Percentiles rank a stretch among this genome's conserved stretches.
These are phyloP conservation scores for Suillus paluster DNA, from an alignment of 768 basidiomycete species.

Conservation along the genomic window DNA sequence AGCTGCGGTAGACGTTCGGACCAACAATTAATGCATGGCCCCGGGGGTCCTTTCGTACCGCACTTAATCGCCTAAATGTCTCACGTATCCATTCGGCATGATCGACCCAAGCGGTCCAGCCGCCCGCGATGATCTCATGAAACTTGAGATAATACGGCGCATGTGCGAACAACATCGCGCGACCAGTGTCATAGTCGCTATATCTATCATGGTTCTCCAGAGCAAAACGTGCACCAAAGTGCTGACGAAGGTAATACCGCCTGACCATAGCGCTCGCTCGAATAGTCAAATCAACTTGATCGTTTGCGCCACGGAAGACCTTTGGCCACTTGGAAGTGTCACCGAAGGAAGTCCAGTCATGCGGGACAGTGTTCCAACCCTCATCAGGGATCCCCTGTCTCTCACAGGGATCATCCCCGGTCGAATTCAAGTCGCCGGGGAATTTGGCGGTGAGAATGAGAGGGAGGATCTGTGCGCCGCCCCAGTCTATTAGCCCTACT, in stretches of 20 bases:
- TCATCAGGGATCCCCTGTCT: not conserved
- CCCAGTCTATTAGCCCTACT: conserved; percentile 2
- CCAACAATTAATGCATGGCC: not conserved
- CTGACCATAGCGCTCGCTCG: not conserved
- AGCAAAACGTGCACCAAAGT: not conserved
- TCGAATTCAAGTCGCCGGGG: not conserved
- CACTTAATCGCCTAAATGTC: not conserved
- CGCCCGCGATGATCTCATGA: not conserved
- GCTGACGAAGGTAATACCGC: not conserved
- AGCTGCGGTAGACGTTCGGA: conserved; percentile 1
- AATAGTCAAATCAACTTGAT: not conserved
- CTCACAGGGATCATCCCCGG: not conserved
- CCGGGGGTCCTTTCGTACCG: not conserved
- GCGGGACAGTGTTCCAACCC: not conserved
- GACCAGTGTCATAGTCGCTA: not conserved
- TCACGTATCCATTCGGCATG: conserved; percentile 6
- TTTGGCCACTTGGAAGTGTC: conserved; percentile 3
- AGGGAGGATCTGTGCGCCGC: not conserved
- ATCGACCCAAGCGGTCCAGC: not conserved
- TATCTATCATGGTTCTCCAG: conserved; percentile 3
- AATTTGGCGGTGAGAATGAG: not conserved
- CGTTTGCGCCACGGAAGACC: not conserved
- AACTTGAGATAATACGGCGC: conserved; percentile 3
- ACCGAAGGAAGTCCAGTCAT: conserved; percentile 7
- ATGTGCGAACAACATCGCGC: not conserved